Conservation (phyloP, 1,284 basidiomycete species). For the Leccinum ponderosum region DNA sequence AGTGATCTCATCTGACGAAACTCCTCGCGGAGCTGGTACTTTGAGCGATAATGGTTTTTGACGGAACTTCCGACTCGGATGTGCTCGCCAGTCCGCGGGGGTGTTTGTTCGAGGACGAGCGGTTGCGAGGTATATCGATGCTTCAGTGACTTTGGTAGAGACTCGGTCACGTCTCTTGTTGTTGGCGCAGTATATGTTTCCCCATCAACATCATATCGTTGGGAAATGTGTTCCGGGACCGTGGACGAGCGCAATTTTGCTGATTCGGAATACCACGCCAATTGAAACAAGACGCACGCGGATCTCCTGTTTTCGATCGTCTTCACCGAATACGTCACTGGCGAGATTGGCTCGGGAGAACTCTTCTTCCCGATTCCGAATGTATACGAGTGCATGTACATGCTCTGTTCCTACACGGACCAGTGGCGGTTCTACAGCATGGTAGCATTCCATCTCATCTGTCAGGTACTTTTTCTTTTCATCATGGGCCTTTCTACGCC, state of each 20-base stretch:
- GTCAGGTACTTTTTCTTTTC: not conserved
- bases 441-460: conserved; percentile 6
- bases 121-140: not conserved
- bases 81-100: conserved; percentile 14
- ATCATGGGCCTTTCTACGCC: not conserved
- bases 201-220: not conserved
- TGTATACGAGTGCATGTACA: not conserved
- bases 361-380: not conserved
- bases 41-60: conserved; percentile 6
- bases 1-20: not conserved
- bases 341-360: conserved; percentile 19
- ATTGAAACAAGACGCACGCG: not conserved
- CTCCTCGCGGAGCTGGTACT: not conserved
- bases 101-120: not conserved
- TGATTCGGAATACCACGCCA: not conserved
- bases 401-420: not conserved
- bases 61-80: conserved; percentile 12
- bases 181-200: not conserved
- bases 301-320: not conserved
- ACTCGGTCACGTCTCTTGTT: not conserved
- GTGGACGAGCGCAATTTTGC: not conserved
- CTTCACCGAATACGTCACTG: not conserved
- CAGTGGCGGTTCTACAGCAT: not conserved
- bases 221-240: not conserved
- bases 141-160: not conserved